phyloP scores from a whole-genome alignment of 2,329 filamentous ascomycete genomes.

The Rhinocladiella similis region DNA sequence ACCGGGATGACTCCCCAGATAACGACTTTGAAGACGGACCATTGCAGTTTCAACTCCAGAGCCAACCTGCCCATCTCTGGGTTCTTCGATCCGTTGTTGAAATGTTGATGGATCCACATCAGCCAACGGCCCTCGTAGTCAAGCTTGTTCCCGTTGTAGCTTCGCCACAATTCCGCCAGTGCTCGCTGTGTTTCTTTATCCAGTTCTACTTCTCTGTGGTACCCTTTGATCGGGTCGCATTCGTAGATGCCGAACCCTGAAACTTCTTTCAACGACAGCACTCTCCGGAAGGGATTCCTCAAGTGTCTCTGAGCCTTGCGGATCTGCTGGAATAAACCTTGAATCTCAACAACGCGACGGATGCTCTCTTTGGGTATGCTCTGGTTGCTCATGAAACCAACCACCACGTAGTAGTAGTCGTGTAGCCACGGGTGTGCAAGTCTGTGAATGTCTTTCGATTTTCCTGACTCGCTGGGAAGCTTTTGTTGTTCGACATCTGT shows the following conservation, averaged over 20 bases:
- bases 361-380: slow-evolving; percentile 10
- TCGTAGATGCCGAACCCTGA: slow-evolving; percentile 16
- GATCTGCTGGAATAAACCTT: slow-evolving; percentile 18
- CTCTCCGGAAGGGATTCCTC: slow-evolving; percentile 10
- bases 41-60: slow-evolving; percentile 10
- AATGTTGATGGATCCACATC: slow-evolving; percentile 17
- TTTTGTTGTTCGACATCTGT: background rate
- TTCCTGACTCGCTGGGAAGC: background rate
- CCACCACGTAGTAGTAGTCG: slow-evolving; percentile 16
- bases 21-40: slow-evolving; percentile 15
- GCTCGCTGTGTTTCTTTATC: slow-evolving; percentile 9
- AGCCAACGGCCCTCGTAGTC: slow-evolving; percentile 19
- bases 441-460: background rate
- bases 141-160: slow-evolving; percentile 9
- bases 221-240: slow-evolving; percentile 13
- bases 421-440: slow-evolving; percentile 12
- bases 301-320: slow-evolving; percentile 12
- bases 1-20: slow-evolving; percentile 15
- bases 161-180: slow-evolving; percentile 15
- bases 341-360: slow-evolving; percentile 5
- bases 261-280: slow-evolving; percentile 11
- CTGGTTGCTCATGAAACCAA: slow-evolving; percentile 10
- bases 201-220: slow-evolving; percentile 14
- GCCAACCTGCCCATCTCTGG: slow-evolving; percentile 9
- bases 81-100: slow-evolving; percentile 17